A percentile compares a stretch with the other conserved stretches of the same genome.
These are phyloP conservation scores for Dendrocalamus sinicus DNA, from an alignment of 176 grass and related monocot genomes.

Conservation along the genomic window DNA sequence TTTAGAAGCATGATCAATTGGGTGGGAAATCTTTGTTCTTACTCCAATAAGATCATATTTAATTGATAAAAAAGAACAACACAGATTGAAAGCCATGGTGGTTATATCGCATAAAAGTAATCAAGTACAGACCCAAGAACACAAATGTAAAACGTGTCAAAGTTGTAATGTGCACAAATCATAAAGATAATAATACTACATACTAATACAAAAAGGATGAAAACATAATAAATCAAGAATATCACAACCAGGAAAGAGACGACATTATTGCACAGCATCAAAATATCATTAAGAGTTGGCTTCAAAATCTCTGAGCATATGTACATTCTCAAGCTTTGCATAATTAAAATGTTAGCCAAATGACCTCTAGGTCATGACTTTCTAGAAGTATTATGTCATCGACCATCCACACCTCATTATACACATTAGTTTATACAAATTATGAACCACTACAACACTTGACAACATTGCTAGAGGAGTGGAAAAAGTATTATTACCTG, in stretches of 20 bases:
- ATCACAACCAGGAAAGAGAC: slow-evolving; percentile 10
- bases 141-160: slow-evolving; percentile 21
- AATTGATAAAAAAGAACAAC: not conserved
- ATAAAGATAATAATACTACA: slow-evolving; percentile 1
- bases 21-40: not conserved
- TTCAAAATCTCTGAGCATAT: slow-evolving; percentile 8
- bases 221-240: slow-evolving; percentile 7
- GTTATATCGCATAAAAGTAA: slow-evolving; percentile 17
- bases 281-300: slow-evolving; percentile 22
- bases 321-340: slow-evolving; percentile 14
- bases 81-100: not conserved
- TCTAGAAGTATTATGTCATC: not conserved
- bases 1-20: not conserved
- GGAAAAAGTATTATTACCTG: slow-evolving; percentile 62
- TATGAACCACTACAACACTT: slow-evolving; percentile 8
- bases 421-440: not conserved
- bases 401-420: not conserved
- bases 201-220: not conserved
- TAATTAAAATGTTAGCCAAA: not conserved
- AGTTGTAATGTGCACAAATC: not conserved
- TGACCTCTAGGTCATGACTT: not conserved
- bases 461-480: not conserved
- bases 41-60: not conserved
- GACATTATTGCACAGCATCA: not conserved
- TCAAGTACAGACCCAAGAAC: not conserved